Base-by-base conservation (phyloP, 169 alveolate species). In the Plasmodium ovale region DNA sequence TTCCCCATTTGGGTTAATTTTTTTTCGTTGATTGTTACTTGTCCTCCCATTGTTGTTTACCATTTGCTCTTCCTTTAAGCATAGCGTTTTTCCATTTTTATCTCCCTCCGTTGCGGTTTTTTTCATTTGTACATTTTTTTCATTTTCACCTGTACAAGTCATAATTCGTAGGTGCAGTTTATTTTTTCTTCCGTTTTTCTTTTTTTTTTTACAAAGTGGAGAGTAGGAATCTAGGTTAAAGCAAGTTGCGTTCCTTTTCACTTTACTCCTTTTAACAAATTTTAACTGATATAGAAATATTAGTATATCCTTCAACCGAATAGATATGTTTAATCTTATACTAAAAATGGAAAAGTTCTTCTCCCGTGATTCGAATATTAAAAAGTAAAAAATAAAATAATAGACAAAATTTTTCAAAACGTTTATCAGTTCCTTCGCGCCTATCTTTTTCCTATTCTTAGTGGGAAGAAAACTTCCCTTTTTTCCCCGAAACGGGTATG, bases 381-480 rank as follows among this genome's bases (percentile, higher is more conserved):
- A 68, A 68, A 62, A 79, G 69, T 64, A 79, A 31, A 79, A 64
- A 60, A 79, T 79, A 59, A 47, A 79, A 59, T 79, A 79, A 69
- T 79, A 65, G 27, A 64, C 82, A 56, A 23, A 79, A 58, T 44
- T 79, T 42, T 79, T 58, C 35, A 79, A 42, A 21, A 79, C 64
- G 79, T 62, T 79, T 54, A 39, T 39, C 37, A 79, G 21, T 27
- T 23, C 82, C 12, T 27, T 47, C 2, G 10, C 35, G 23, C 37
- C 7, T 73, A n/a, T n/a, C n/a, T n/a, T n/a, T n/a, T 37, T 0
- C 9, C 33, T 33, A 5, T 53, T 25, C 10, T 54, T 9, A 10
- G 12, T 5, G 12, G 23, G 33, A 25, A 7, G 19, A 49, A 12
- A 27, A 47, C 19, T 69, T 51, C 21, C 5, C 19, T 51, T 14